Conservation (phyloP, 345 rosid genomes). For the Bruguiera gymnorhiza region DNA sequence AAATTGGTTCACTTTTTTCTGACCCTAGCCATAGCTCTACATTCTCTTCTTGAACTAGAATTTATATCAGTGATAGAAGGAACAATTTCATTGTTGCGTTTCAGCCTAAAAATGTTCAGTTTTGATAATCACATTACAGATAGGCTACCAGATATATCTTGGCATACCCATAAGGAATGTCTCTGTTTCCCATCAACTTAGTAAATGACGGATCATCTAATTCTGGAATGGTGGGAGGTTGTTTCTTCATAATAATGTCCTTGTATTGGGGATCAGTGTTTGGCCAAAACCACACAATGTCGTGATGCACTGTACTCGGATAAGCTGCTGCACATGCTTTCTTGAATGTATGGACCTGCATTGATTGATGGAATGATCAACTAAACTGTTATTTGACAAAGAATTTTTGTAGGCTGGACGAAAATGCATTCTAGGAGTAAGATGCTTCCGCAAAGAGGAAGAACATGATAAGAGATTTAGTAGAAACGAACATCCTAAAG, state of each 20-base stretch:
- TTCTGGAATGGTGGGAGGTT: slow-evolving; percentile 74
- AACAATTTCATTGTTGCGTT: not conserved
- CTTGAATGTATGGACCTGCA: slow-evolving; percentile 67
- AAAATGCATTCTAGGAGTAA: not conserved
- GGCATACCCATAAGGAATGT: slow-evolving; percentile 77
- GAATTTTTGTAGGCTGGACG: not conserved
- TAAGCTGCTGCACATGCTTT: slow-evolving; percentile 75
- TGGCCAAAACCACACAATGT: slow-evolving; percentile 94
- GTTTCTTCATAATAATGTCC: slow-evolving; percentile 51
- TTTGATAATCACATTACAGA: not conserved
- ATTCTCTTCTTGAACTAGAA: not conserved
- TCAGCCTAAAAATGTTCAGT: not conserved
- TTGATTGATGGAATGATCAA: slow-evolving; percentile 6
- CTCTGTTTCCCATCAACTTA: slow-evolving; percentile 54
- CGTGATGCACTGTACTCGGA: slow-evolving; percentile 70
- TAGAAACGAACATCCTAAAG: not conserved
- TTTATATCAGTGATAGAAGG: not conserved
- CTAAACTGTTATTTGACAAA: not conserved
- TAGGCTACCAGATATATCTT: not conserved
- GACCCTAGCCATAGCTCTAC: not conserved
- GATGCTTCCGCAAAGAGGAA: not conserved
- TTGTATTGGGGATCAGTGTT: slow-evolving; percentile 65
- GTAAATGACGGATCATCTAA: slow-evolving; percentile 79
- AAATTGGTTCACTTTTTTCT: not conserved
- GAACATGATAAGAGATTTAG: not conserved